Conservation (phyloP, 805 yeast species). For the Komagataella pastoris region DNA sequence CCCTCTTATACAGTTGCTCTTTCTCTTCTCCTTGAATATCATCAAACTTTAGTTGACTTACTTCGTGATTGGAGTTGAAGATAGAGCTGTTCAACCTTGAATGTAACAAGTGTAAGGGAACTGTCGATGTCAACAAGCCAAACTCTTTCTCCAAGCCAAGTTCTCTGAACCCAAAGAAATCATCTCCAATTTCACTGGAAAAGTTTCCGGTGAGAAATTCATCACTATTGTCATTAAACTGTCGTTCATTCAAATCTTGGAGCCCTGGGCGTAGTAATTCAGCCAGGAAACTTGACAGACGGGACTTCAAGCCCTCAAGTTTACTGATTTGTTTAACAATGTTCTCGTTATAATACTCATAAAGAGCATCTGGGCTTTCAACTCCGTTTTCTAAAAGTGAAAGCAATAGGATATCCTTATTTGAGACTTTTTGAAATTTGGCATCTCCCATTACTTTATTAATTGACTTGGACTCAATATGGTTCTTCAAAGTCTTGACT, state of each 20-base stretch:
- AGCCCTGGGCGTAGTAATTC: conserved; percentile 73
- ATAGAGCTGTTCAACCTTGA: conserved; percentile 55
- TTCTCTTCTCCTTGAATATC: conserved; percentile 48
- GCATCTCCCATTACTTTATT: conserved; percentile 21
- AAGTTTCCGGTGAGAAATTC: conserved; percentile 93
- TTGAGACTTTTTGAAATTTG: conserved; percentile 9
- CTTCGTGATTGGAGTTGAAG: conserved; percentile 27
- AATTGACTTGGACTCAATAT: conserved; percentile 48
- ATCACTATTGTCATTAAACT: conserved; percentile 82
- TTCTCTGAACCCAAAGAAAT: conserved; percentile 93
- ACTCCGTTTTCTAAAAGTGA: conserved; percentile 81
- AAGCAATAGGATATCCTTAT: conserved; percentile 38
- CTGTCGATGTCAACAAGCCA: conserved; percentile 69
- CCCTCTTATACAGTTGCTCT: conserved; percentile 36
- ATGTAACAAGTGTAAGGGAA: conserved; percentile 82
- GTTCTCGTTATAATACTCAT: conserved; percentile 61
- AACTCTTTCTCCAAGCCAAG: conserved; percentile 89
- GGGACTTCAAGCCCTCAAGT: conserved; percentile 51
- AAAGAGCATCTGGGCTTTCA: conserved; percentile 62
- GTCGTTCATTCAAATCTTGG: conserved; percentile 57
- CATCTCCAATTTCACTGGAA: conserved; percentile 88
- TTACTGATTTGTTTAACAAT: conserved; percentile 56
- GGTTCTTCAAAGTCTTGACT: conserved; percentile 55
- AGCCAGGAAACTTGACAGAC: conserved; percentile 59
- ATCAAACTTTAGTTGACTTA: conserved; percentile 41